These are phyloP conservation scores for Trichoderma sp. DNA, from an alignment of 2,329 filamentous ascomycete species.

Conservation along the genomic window DNA sequence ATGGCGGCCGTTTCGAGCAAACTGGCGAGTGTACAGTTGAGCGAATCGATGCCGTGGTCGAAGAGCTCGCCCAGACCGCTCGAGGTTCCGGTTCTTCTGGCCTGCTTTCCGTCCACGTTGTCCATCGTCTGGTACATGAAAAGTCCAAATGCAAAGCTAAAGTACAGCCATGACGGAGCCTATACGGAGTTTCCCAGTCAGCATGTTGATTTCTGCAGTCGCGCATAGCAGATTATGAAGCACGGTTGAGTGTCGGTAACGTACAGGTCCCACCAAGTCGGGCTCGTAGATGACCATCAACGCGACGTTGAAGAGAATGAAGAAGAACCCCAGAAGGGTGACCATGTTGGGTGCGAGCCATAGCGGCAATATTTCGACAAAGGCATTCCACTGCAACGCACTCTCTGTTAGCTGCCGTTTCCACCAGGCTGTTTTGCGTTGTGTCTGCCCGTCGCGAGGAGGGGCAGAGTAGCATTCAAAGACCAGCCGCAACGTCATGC, in stretches of 20 bases:
- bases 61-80: constrained; percentile 95
- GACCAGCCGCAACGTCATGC: constrained; percentile 6
- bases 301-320: constrained; percentile 81
- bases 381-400: constrained; percentile 81
- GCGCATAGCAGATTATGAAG: not conserved
- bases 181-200: constrained; percentile 34
- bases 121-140: constrained; percentile 99
- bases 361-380: constrained; percentile 85
- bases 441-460: not conserved
- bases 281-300: constrained; percentile 76
- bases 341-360: constrained; percentile 99
- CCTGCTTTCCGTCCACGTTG: constrained; percentile 98
- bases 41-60: constrained; percentile 96
- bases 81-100: constrained; percentile 87
- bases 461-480: not conserved
- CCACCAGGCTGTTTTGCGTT: not conserved
- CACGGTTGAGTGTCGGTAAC: constrained; percentile 31
- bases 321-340: constrained; percentile 89
- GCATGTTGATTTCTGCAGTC: not conserved
- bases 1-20: constrained; percentile 90
- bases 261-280: constrained; percentile 82
- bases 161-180: constrained; percentile 90
- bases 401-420: constrained; percentile 18
- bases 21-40: constrained; percentile 94
- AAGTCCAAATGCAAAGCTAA: constrained; percentile 89